Evolutionary conservation across 495 filamentous ascomycete species (phyloP), one percentile per base, ranked within the genome.

Genomic region (Aspergillus indologenus): DNA sequence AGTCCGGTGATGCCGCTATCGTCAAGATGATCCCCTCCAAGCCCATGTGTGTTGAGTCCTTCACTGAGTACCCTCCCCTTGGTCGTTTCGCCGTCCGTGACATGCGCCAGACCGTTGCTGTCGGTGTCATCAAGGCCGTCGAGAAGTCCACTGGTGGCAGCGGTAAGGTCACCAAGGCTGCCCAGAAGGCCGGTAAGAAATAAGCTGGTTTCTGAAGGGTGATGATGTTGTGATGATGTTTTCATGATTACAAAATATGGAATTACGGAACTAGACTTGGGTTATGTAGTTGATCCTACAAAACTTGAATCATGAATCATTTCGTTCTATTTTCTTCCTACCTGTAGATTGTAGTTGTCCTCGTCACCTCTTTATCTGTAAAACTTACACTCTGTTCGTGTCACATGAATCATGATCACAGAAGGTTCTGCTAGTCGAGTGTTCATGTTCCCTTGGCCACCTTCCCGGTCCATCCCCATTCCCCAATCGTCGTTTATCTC

Each of bases 21-120:
- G 95, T 98, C 83, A 98, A 96, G 91, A 98, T 98, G 94, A 73
- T 96, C 85, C 94, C 94, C 69, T 96, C 94, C 81, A 98, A 98
- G 92, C 94, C 94, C 72, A 98, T 98, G 94, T 98, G 94, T 81
- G 94, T 98, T 76, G 94, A 98, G 90, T 83, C 95, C 66, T 98
- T 98, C 91, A 96, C 93, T 69, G 92, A 98, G 68, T 98, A 98
- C 84, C 92, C 94, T 68, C 94, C 95, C 74, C 91, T 98, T 58
- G 94, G 94, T 74, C 92, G 94, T 85, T 98, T 96, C 85, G 92
- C 92, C 75, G 92, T 97, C 83, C 91, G 92, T 85, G 90, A 79
- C 65, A 88, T 89, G 62, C 51, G 87, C 71, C 88, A 96, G 74
- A 96, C 93, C 75, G 93, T 97, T 62, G 94, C 93, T 62, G 94